These are phyloP conservation scores for Phytopythium vexans DNA, from an alignment of 352 stramenopile species.

Conservation along the genomic window DNA sequence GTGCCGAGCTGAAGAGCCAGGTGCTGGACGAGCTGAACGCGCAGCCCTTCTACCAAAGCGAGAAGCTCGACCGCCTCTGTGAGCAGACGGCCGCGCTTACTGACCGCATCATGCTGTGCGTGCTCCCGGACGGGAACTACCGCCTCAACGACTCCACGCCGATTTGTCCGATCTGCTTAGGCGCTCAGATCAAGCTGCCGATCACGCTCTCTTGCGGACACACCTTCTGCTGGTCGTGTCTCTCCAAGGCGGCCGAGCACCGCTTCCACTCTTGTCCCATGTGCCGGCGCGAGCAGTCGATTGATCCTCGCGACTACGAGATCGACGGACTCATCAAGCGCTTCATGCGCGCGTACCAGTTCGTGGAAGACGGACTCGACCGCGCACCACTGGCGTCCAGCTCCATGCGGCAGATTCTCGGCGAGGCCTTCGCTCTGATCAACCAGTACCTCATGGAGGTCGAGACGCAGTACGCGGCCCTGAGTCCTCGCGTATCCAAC, in stretches of 20 bases:
- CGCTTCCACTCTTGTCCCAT: constrained; percentile 73
- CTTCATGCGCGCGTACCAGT: constrained; percentile 68
- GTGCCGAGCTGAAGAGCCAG: constrained; percentile 21
- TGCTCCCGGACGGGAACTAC: constrained; percentile 69
- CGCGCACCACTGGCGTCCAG: constrained; percentile 45
- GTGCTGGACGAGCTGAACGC: constrained; percentile 53
- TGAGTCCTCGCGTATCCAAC: constrained; percentile 33
- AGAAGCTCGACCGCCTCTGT: constrained; percentile 53
- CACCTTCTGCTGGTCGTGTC: constrained; percentile 81
- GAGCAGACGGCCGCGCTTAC: constrained; percentile 40
- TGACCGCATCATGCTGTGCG: constrained; percentile 67
- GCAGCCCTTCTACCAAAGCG: constrained; percentile 66
- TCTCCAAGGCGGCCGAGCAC: constrained; percentile 67
- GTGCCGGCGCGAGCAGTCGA: constrained; percentile 66
- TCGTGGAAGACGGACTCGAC: constrained; percentile 51
- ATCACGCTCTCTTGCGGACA: constrained; percentile 72
- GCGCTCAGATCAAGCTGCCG: constrained; percentile 52
- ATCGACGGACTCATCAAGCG: constrained; percentile 77
- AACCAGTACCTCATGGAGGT: constrained; percentile 47
- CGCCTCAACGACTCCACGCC: constrained; percentile 35
- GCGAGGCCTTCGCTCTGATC: constrained; percentile 55
- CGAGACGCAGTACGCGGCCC: constrained; percentile 54
- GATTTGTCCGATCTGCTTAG: constrained; percentile 72
- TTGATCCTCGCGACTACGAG: constrained; percentile 78
- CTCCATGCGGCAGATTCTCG: constrained; percentile 69